Evolutionary conservation across 257 asterid species (phyloP), one percentile per base, ranked within the genome.

Genomic region (Eucommia ulmoides): DNA sequence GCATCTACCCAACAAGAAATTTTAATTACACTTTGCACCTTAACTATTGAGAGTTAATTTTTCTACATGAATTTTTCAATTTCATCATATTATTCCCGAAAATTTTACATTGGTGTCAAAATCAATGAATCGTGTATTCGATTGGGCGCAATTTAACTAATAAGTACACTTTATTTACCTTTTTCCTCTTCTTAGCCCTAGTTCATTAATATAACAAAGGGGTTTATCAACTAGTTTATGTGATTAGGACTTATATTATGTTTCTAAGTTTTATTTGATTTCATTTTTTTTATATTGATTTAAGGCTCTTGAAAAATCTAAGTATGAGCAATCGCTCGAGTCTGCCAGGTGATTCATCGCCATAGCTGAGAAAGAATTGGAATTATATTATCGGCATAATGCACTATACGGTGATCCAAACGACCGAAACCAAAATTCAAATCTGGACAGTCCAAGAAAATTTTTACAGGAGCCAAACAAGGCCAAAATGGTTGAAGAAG

Each of bases 331-430:
- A 35, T 88, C 97, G 8, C 85, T 89, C 0, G 94, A 84, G 58
- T 84, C 94, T 24, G 96, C 80, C 57, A 70, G 85, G 48, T 81
- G 76, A 46, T 84, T 89, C 68, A 89, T 80, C 71, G 83, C 85
- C 54, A 76, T 82, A 45, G 74, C 88, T 15, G 96, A 84, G 81
- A 88, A 82, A 78, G 96, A 89, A 67, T 79, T 89, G 17, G 97
- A 89, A 53, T 65, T 84, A n/a, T 89, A 85, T 56, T 76, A 75
- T 60, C 74, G 97, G 51, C 96, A 85, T 53, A 78, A 78, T 57
- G 93, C 94, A 16, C 80, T 84, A 8, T 82, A 82, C 45, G 93
- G 93, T 22, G 91, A 80, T 65, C 88, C 96, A 54, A 79, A 60
- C 62, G 63, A 79, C 55, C 71, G 84, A 52, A 81, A 79, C 64